These are phyloP conservation scores for Chaetomiaceae sp. DNA, from an alignment of 2,329 filamentous ascomycete genomes.

Conservation along the genomic window DNA sequence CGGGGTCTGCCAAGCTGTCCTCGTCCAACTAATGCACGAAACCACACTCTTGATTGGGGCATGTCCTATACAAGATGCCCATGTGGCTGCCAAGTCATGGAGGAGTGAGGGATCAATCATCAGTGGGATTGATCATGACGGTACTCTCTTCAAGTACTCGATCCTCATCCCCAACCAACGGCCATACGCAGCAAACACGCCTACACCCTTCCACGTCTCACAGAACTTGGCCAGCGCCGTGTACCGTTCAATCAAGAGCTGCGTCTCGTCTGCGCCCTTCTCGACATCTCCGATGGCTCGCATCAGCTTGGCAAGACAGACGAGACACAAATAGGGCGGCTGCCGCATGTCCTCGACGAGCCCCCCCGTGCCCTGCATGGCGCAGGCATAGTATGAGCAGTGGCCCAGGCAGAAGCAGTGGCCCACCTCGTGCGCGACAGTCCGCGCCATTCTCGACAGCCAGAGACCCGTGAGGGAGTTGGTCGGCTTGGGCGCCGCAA, in stretches of 20 bases:
- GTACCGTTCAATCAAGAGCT: slow-evolving; percentile 35
- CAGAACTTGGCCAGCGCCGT: slow-evolving; percentile 39
- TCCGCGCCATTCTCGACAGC: slow-evolving; percentile 53
- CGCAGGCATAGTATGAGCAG: slow-evolving; percentile 60
- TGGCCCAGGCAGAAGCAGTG: slow-evolving; percentile 65
- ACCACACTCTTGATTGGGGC: no score
- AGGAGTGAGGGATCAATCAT: no score
- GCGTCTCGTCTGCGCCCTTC: slow-evolving; percentile 12
- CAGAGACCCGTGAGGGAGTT: slow-evolving; percentile 42
- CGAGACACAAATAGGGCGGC: slow-evolving; percentile 58
- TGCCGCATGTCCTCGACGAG: slow-evolving; percentile 56
- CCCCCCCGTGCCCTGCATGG: slow-evolving; percentile 56
- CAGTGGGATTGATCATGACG: no score
- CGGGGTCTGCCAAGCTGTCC: no score
- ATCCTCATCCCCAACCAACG: slow-evolving; percentile 38
- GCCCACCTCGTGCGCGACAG: slow-evolving; percentile 59
- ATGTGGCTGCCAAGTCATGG: no score
- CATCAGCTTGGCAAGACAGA: slow-evolving; percentile 52
- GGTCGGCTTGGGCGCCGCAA: background rate
- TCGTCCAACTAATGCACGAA: no score
- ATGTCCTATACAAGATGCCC: no score
- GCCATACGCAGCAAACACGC: slow-evolving; percentile 42
- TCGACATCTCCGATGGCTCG: slow-evolving; percentile 28
- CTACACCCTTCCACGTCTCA: slow-evolving; percentile 34
- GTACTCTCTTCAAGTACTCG: background rate